phyloP scores from a whole-genome alignment of 1,139 yeast species.

The Saccharomyces hybrid region DNA sequence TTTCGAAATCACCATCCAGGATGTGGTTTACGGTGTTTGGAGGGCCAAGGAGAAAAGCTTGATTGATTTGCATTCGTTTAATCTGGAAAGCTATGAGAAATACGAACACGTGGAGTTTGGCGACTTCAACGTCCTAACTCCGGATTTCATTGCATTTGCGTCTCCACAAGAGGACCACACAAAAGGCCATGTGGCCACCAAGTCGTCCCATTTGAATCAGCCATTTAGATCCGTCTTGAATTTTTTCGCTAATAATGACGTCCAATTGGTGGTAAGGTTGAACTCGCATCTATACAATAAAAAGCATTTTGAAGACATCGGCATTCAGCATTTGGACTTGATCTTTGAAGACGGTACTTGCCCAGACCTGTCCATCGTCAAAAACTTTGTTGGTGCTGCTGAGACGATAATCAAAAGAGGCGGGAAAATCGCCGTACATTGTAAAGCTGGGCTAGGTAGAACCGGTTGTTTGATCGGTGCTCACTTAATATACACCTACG shows the following conservation, averaged over 20 bases:
- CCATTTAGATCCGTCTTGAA: slow-evolving; percentile 75
- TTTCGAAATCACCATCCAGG: slow-evolving; percentile 87
- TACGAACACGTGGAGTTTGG: slow-evolving; percentile 96
- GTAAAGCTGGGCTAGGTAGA: slow-evolving; percentile 96
- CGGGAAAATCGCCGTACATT: slow-evolving; percentile 94
- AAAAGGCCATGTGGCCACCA: slow-evolving; percentile 29
- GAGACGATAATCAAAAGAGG: slow-evolving; percentile 76
- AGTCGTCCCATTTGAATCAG: slow-evolving; percentile 42
- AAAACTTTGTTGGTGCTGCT: slow-evolving; percentile 88
- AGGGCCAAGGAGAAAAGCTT: slow-evolving; percentile 92
- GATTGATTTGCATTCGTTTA: slow-evolving; percentile 79
- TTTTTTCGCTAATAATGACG: slow-evolving; percentile 64
- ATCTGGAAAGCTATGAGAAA: slow-evolving; percentile 86
- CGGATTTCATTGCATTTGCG: slow-evolving; percentile 94
- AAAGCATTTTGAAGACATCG: slow-evolving; percentile 70
- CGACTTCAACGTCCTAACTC: slow-evolving; percentile 84
- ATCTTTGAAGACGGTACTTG: slow-evolving; percentile 97
- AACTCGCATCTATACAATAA: slow-evolving; percentile 87
- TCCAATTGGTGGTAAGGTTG: slow-evolving; percentile 81
- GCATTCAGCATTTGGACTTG: slow-evolving; percentile 86
- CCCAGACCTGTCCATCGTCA: slow-evolving; percentile 88
- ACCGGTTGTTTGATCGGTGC: slow-evolving; percentile 98
- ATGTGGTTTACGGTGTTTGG: slow-evolving; percentile 94
- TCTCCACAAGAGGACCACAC: slow-evolving; percentile 77
- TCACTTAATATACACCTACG: slow-evolving; percentile 88